Evolutionary conservation across 352 stramenopile genomes (phyloP).

Genomic region (Phytophthora tentaculata): DNA sequence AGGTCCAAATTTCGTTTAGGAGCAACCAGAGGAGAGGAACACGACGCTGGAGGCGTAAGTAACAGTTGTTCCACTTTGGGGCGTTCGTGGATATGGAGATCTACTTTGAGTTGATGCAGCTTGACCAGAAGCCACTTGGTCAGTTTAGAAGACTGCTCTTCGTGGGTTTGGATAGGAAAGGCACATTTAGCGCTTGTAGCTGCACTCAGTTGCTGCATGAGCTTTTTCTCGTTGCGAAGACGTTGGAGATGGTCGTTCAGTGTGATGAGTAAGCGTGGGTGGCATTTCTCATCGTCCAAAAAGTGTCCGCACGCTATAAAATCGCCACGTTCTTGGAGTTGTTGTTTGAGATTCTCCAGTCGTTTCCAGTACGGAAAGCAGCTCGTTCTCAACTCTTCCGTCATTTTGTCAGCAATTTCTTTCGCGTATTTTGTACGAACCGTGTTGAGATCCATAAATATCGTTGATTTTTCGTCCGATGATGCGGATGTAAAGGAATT

Average conservation of each 20-base stretch:
- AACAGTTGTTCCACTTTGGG: slow-evolving; percentile 35
- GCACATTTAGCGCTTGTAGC: slow-evolving; percentile 21
- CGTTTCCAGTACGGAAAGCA: slow-evolving; percentile 57
- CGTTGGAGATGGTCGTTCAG: slow-evolving; percentile 30
- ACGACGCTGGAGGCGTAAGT: slow-evolving; percentile 20
- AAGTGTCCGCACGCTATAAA: slow-evolving; percentile 16
- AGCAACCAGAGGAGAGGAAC: slow-evolving; percentile 9
- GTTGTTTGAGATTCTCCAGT: slow-evolving; percentile 44
- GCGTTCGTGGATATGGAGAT: slow-evolving; percentile 40
- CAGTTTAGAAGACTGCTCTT: slow-evolving; percentile 29
- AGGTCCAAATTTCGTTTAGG: not conserved
- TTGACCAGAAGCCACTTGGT: slow-evolving; percentile 45
- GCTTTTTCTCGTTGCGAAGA: slow-evolving; percentile 46
- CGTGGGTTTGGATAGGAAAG: slow-evolving; percentile 23
- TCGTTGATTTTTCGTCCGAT: slow-evolving; percentile 8
- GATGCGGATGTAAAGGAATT: slow-evolving; percentile 6
- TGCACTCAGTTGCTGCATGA: slow-evolving; percentile 35
- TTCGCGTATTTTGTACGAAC: slow-evolving; percentile 52
- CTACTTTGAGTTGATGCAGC: slow-evolving; percentile 45
- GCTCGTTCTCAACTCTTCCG: slow-evolving; percentile 44
- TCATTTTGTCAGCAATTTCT: slow-evolving; percentile 57
- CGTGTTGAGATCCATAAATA: slow-evolving; percentile 35
- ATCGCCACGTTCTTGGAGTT: slow-evolving; percentile 34
- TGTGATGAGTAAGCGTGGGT: slow-evolving; percentile 13
- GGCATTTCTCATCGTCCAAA: slow-evolving; percentile 14